These are phyloP conservation scores for Pythium volutum DNA, from an alignment of 352 stramenopile species.

Conservation along the genomic window DNA sequence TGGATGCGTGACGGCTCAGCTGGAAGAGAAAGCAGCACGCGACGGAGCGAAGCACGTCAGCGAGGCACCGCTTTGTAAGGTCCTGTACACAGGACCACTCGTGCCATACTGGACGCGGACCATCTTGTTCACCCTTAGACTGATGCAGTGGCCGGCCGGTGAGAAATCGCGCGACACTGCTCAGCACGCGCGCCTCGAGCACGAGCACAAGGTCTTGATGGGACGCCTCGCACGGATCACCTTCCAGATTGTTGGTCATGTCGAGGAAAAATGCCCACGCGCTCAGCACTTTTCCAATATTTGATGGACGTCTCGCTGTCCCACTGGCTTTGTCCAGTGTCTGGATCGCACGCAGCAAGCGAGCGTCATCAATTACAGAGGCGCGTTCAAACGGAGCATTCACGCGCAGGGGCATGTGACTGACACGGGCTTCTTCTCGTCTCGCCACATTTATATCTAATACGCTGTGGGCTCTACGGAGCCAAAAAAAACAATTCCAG, in stretches of 20 bases:
- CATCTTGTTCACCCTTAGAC: background rate
- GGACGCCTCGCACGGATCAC: background rate
- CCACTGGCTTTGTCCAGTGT: slow-evolving; percentile 27
- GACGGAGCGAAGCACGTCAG: slow-evolving; percentile 1
- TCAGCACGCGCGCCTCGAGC: slow-evolving; percentile 22
- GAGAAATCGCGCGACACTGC: slow-evolving; percentile 23
- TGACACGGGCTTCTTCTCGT: background rate
- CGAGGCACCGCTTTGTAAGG: background rate
- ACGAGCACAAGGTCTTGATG: slow-evolving; percentile 3
- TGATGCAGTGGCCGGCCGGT: background rate
- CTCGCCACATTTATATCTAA: background rate
- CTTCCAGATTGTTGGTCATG: slow-evolving; percentile 4
- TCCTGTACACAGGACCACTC: slow-evolving; percentile 6
- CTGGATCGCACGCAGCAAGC: slow-evolving; percentile 42
- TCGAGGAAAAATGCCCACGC: slow-evolving; percentile 22
- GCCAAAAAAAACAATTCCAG: no score
- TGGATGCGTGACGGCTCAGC: slow-evolving; percentile 31
- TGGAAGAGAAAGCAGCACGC: slow-evolving; percentile 41
- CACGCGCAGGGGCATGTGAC: background rate
- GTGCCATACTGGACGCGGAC: slow-evolving; percentile 1
- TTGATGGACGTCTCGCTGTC: background rate
- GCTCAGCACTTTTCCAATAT: background rate
- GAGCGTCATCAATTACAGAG: slow-evolving; percentile 22
- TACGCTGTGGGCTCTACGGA: no score
- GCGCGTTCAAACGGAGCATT: background rate